Base-by-base conservation (phyloP, 371 early-diverging fungal species). In the Syncephalastrum racemosum region DNA sequence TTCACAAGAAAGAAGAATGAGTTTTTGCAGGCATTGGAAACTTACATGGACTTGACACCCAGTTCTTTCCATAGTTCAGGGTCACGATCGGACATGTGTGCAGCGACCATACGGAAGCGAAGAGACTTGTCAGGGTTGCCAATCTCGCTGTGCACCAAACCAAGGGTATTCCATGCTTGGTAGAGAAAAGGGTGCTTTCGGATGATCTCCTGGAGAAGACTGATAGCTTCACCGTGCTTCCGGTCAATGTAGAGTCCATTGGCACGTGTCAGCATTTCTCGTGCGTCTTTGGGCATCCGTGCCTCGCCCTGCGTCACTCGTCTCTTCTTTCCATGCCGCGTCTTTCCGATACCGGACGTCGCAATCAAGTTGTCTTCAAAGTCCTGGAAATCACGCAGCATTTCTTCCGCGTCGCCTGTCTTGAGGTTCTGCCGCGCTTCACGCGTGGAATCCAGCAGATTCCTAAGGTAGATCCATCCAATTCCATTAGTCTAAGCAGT, bases 61-160 rank as follows among this genome's bases (percentile, higher is more conserved):
- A 96, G 76, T 60, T 90, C 87, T 57, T 90, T 89, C 99, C 99
- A 99, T 24, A 94, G 62, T 3, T 65, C 66, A 0, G 71, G 75
- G 60, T 97, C 93, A 39, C 82, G 83, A 18, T 87, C 85, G 14
- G 85, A 82, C 64, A 99, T 69, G 54, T 94, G 94, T 4, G 98
- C 99, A 1, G 97, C 94, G 31, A 97, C 86, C 65, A 95, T 82
- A 55, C 89, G 87, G 15, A 93, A 67, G 54, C 90, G 87, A 39
- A 92, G 68, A 1, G 95, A 87, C 62, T 90, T 90, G 16, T 79
- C 79, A 14, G 65, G 58, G 42, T 92, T 87, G 8, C 93, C 92
- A 45, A 89, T 62, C 60, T 97, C 96, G 60, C 96, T 95, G 61
- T 95, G 92, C 20, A 97, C 86, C 46, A 94, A 70, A 40, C 93